Base-by-base conservation (phyloP, 768 basidiomycete genomes). In the Basidioascus undulatus region DNA sequence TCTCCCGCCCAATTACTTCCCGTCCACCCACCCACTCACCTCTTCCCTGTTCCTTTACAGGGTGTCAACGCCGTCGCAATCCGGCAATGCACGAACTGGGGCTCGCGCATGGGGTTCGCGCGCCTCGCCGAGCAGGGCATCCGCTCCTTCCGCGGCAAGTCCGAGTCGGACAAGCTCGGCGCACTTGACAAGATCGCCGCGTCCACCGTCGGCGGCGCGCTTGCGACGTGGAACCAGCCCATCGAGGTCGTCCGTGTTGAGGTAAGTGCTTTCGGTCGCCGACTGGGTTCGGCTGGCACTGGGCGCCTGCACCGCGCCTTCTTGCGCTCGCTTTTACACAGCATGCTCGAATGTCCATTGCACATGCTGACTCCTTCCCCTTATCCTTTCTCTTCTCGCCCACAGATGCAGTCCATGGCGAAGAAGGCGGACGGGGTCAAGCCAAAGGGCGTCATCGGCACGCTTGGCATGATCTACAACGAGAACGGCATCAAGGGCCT, bases 171-270 rank as follows among this genome's bases (percentile, higher is more conserved):
- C 12, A 71, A 65, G 48, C 64, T 82, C 33, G 64, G 71, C 44
- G 71, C 80, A 6, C 12, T 70, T 16, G 92, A 98, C 57, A 94
- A 87, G 62, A 83, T 96, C 51, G 42, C 76, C 26, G 67, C 86
- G 7, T 87, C 84, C 15, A 71, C 76, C 1, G 67, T 94, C 41
- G 89, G 64, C 41, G 48, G 92, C 60, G 87, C 92, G 33, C 62
- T 96, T 46, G 89, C 83, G 11, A 92, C 86, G 39, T 98, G 92
- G 92, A 98, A 98, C 59, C 92, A 96, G 57, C 89, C 86, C 31
- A 92, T 94, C 45, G 87, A 94, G 61, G 89, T 94, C 50, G 69
- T 96, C 49, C 81, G 89, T 42, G 84, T 96, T 25, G 87, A 92
- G 68, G 84, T 82, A 56, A 32, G 56, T 47, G 32, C 5, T 13